phyloP scores from a whole-genome alignment of 805 yeast species.

The Wickerhamomyces chaumierensis region DNA sequence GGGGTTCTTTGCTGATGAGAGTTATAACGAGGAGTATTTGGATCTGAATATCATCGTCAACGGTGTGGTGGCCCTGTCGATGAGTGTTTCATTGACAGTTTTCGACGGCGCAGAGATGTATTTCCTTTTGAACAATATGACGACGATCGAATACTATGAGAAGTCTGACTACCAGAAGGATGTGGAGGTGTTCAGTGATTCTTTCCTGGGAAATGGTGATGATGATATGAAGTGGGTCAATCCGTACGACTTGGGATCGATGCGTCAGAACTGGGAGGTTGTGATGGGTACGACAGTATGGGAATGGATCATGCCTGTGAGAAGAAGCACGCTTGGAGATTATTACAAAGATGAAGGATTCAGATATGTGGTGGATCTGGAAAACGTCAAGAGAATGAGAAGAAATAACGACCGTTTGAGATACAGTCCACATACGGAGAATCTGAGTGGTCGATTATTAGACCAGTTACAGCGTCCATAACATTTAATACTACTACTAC shows the following conservation, averaged over 20 bases:
- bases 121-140: slow-evolving; percentile 50
- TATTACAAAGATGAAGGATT: slow-evolving; percentile 33
- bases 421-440: not conserved
- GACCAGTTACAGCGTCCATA: too few species aligned
- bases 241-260: slow-evolving; percentile 62
- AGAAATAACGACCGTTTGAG: slow-evolving; percentile 24
- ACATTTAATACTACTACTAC: too few species aligned
- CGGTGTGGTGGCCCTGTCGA: slow-evolving; percentile 38
- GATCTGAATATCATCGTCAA: slow-evolving; percentile 52
- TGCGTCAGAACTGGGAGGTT: slow-evolving; percentile 43
- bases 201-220: slow-evolving; percentile 27
- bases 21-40: slow-evolving; percentile 30
- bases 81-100: slow-evolving; percentile 43
- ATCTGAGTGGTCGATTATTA: not conserved
- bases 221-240: slow-evolving; percentile 42
- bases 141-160: slow-evolving; percentile 75
- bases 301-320: slow-evolving; percentile 66
- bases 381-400: slow-evolving; percentile 28
- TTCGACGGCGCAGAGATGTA: slow-evolving; percentile 50
- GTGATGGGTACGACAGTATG: slow-evolving; percentile 61
- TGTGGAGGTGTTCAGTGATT: slow-evolving; percentile 22
- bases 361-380: slow-evolving; percentile 36
- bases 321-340: slow-evolving; percentile 18
- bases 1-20: slow-evolving; percentile 32
- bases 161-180: slow-evolving; percentile 33